Conservation (phyloP, 108 stramenopile species). For the Pseudonitzschia multiseries region DNA sequence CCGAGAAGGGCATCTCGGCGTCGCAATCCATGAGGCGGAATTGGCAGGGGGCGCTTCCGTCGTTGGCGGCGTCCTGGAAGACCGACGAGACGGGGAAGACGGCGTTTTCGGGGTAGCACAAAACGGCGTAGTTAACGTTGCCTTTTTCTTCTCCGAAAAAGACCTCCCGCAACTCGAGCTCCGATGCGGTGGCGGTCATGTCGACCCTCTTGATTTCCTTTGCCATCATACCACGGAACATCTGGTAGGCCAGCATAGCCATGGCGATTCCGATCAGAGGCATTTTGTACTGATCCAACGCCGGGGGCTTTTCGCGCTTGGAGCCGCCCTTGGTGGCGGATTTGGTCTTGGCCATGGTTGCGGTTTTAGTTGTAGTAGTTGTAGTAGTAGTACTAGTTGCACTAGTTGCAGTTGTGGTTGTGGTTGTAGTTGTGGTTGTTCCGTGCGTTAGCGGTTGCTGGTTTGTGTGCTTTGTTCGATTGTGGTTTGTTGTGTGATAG, state of each 20-base stretch:
- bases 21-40: slow-evolving; percentile 81
- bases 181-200: slow-evolving; percentile 42
- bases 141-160: slow-evolving; percentile 74
- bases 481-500: too few species aligned
- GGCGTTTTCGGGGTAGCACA: slow-evolving; percentile 62
- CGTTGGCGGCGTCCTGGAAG: slow-evolving; percentile 70
- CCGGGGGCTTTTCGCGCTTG: slow-evolving; percentile 43
- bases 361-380: too few species aligned
- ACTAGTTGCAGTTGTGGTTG: too few species aligned
- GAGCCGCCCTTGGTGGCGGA: slow-evolving; percentile 11
- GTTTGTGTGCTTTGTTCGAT: too few species aligned
- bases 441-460: too few species aligned
- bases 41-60: slow-evolving; percentile 62
- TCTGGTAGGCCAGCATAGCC: slow-evolving; percentile 70
- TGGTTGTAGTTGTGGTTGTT: too few species aligned
- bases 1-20: slow-evolving; percentile 54
- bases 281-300: slow-evolving; percentile 67
- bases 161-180: slow-evolving; percentile 73
- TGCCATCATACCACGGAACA: slow-evolving; percentile 62
- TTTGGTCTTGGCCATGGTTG: slow-evolving; percentile 5
- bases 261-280: slow-evolving; percentile 73
- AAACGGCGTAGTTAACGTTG: slow-evolving; percentile 59
- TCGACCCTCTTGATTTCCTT: slow-evolving; percentile 75
- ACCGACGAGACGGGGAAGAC: slow-evolving; percentile 64
- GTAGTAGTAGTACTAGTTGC: too few species aligned